Percentiles rank a stretch among this genome's conserved stretches.
Evolutionary conservation across 352 stramenopile species (phyloP).

Genomic region (Phytophthora agathidicida): DNA sequence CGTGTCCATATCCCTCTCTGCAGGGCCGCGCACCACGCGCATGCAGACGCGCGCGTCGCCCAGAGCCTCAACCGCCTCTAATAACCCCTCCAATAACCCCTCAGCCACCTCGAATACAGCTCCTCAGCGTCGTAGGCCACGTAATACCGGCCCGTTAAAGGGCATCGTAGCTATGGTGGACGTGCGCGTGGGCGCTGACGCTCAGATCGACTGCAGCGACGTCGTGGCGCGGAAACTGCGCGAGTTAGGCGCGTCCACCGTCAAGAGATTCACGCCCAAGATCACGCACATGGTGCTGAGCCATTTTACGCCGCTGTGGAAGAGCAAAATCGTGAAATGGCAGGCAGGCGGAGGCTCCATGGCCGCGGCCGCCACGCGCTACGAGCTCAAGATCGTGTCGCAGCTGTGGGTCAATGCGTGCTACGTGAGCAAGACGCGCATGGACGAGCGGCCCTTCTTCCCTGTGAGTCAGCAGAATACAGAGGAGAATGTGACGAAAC

Average conservation of each 20-base stretch:
- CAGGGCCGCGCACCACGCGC: conserved; percentile 5
- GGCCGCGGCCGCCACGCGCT: conserved; percentile 29
- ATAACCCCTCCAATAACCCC: neutral
- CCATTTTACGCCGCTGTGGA: conserved; percentile 68
- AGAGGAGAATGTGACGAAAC: neutral
- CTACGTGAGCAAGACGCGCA: conserved; percentile 68
- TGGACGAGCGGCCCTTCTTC: conserved; percentile 80
- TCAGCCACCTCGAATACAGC: conserved; percentile 8
- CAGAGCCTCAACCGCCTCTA: neutral
- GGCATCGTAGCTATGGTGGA: conserved; percentile 80
- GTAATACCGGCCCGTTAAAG: conserved; percentile 28
- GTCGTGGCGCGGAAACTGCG: conserved; percentile 71
- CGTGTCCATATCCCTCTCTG: conserved; percentile 66
- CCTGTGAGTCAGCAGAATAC: conserved; percentile 57
- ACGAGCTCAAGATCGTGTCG: conserved; percentile 75
- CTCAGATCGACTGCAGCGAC: conserved; percentile 82
- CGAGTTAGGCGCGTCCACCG: conserved; percentile 67
- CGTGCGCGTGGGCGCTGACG: conserved; percentile 68
- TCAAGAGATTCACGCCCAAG: conserved; percentile 67
- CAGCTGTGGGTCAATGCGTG: conserved; percentile 87
- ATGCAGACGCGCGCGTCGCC: conserved; percentile 8
- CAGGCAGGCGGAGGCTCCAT: conserved; percentile 43
- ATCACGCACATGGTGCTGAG: conserved; percentile 84
- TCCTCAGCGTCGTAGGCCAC: conserved; percentile 20
- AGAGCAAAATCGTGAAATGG: conserved; percentile 77